Evolutionary conservation across 2,329 filamentous ascomycete species (phyloP).

Genomic region (Drechmeria coniospora): DNA sequence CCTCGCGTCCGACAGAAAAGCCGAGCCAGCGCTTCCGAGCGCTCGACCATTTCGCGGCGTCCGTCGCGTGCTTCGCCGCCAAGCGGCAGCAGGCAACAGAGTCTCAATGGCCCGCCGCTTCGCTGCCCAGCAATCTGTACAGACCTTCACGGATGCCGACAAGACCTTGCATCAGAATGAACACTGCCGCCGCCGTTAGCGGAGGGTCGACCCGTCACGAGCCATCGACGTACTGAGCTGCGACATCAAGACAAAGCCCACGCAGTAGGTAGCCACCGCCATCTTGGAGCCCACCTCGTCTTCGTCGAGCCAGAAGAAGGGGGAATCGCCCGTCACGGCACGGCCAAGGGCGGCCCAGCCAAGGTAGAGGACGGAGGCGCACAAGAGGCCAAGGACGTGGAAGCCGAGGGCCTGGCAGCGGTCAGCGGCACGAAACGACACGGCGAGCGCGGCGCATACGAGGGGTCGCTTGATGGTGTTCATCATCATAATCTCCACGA

Average conservation of each 20-base stretch:
- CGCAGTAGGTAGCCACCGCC: conserved; percentile 26
- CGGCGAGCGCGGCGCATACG: conserved; percentile 16
- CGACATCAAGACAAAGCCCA: conserved; percentile 27
- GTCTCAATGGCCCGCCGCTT: no score
- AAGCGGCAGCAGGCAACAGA: no score
- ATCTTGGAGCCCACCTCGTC: conserved; percentile 25
- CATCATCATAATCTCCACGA: conserved; percentile 30
- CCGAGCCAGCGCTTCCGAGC: no score
- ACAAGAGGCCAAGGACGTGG: conserved; percentile 26
- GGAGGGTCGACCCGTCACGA: background rate
- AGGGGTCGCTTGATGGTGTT: conserved; percentile 37
- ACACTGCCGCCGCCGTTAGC: conserved; percentile 21
- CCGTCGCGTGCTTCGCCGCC: no score
- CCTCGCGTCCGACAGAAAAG: no score
- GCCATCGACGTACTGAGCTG: conserved; percentile 26
- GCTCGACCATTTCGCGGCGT: no score
- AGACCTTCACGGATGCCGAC: conserved; percentile 31
- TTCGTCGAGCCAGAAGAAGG: conserved; percentile 37
- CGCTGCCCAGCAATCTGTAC: conserved; percentile 12
- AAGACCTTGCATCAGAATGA: conserved; percentile 32
- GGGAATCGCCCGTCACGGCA: conserved; percentile 25
- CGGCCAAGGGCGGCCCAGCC: conserved; percentile 33
- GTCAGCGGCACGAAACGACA: conserved; percentile 3
- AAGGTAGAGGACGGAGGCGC: conserved; percentile 28
- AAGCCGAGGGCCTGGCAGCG: conserved; percentile 24